Evolutionary conservation across 345 rosid genomes (phyloP).

Genomic region (Firmiana major): DNA sequence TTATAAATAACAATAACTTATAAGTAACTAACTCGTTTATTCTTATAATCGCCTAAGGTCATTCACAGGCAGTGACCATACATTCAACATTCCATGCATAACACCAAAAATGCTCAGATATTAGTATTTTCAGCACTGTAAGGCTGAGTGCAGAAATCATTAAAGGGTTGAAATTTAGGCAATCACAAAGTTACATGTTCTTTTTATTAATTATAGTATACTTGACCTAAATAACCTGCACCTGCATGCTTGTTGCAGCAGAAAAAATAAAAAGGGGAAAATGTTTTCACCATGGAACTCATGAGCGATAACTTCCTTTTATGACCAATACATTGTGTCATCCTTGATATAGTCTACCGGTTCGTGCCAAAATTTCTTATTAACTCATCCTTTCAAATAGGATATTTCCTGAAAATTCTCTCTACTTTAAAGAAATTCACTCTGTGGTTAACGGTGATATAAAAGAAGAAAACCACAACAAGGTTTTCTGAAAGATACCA

Average conservation of each 20-base stretch:
- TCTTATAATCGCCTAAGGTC: no score
- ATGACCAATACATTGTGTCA: neutral
- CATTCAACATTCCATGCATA: neutral
- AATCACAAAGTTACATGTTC: neutral
- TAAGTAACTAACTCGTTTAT: no score
- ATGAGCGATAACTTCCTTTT: neutral
- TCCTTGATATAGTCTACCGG: neutral
- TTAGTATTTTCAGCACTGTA: neutral
- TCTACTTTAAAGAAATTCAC: slow-evolving; percentile 22
- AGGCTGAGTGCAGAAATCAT: neutral
- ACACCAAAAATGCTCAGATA: neutral
- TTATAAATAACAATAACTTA: no score
- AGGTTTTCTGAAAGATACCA: slow-evolving; percentile 17
- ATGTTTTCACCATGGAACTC: neutral
- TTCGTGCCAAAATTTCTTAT: slow-evolving; percentile 27
- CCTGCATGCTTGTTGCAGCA: neutral
- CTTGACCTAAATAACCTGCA: neutral
- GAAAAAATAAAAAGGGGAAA: neutral
- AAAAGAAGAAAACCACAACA: slow-evolving; percentile 1
- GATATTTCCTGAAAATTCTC: slow-evolving; percentile 25
- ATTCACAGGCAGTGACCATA: neutral
- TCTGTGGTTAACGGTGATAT: slow-evolving; percentile 8
- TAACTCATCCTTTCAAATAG: slow-evolving; percentile 19
- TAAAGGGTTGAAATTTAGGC: neutral
- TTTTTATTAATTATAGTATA: neutral